Evolutionary conservation across 768 basidiomycete species (phyloP).

Genomic region (Tricholoma sp.): DNA sequence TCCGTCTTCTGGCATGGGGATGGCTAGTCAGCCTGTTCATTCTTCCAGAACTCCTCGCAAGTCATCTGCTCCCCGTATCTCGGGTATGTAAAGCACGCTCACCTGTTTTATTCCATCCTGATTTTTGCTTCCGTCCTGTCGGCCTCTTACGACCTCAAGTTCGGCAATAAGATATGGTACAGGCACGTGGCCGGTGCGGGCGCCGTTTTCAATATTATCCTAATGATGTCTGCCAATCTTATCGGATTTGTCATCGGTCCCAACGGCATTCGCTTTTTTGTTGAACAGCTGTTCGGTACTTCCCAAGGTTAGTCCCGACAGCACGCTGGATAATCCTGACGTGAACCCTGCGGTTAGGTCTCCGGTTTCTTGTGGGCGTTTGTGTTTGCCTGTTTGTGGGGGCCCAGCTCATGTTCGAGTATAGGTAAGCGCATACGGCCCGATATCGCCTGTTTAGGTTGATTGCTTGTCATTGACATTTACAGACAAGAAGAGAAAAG

Average conservation of each 20-base stretch:
- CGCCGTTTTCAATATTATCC: slow-evolving; percentile 75
- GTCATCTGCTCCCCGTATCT: slow-evolving; percentile 51
- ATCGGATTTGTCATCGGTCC: slow-evolving; percentile 92
- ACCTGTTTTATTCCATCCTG: not conserved
- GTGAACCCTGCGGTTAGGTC: slow-evolving; percentile 40
- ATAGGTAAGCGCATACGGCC: slow-evolving; percentile 51
- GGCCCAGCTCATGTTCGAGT: slow-evolving; percentile 94
- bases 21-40: slow-evolving; percentile 94
- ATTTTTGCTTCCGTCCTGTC: slow-evolving; percentile 1
- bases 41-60: slow-evolving; percentile 72
- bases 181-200: slow-evolving; percentile 81
- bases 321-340: not conserved
- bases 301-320: slow-evolving; percentile 49
- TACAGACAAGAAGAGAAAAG: slow-evolving; percentile 70
- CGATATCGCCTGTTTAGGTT: slow-evolving; percentile 1
- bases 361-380: slow-evolving; percentile 58
- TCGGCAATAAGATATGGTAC: slow-evolving; percentile 68
- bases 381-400: slow-evolving; percentile 70
- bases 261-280: slow-evolving; percentile 71
- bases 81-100: slow-evolving; percentile 42
- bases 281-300: slow-evolving; percentile 57
- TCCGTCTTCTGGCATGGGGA: slow-evolving; percentile 88
- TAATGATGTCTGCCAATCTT: slow-evolving; percentile 91
- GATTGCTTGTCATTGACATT: slow-evolving; percentile 1
- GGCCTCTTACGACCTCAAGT: slow-evolving; percentile 45